Evolutionary conservation across 495 filamentous ascomycete genomes (phyloP), one percentile per base, ranked within the genome.

Genomic region (Penicillium paradoxum): DNA sequence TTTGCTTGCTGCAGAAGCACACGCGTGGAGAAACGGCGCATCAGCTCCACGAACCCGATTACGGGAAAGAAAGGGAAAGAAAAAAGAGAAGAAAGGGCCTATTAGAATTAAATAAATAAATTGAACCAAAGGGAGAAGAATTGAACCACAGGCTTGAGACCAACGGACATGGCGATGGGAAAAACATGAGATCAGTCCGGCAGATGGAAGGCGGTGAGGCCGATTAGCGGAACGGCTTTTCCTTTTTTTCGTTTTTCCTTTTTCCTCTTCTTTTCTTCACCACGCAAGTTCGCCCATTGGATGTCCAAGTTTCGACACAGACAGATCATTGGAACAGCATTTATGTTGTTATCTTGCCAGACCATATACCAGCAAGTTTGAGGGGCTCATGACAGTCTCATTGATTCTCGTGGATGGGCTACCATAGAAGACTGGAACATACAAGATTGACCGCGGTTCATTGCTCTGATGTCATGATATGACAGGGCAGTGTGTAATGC

Each of bases 351-450:
- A 46, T 47, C 62, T 71, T 72, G 72, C 72, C 53, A 75, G 71
- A 74, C 60, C 19, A 64, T 67, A 45, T 55, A 56, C 73, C 74
- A 75, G 67, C 66, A 57, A 70, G 74, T 77, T 77, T 77, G 74
- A 77, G 72, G 74, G 67, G 72, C 63, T 63, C 67, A 75, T 72
- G 66, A 73, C 57, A 62, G 53, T 51, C 38, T 51, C 56, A 37
- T 53, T 17, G 46, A 49, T 19, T 49, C 34, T 48, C 57, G 51
- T 75, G 74, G 57, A 59, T 77, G 73, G 70, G 63, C 74, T 73
- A 70, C 74, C 72, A 77, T 77, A 77, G 69, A 77, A 57, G 60
- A 54, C 61, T 77, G 71, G 71, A 68, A 76, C 72, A 76, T 58
- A 49, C 46, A 37, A 14, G 32, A 49, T 9, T 34, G 32, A 45